Conservation (phyloP, 768 basidiomycete species). For the Termitomyces sp. region DNA sequence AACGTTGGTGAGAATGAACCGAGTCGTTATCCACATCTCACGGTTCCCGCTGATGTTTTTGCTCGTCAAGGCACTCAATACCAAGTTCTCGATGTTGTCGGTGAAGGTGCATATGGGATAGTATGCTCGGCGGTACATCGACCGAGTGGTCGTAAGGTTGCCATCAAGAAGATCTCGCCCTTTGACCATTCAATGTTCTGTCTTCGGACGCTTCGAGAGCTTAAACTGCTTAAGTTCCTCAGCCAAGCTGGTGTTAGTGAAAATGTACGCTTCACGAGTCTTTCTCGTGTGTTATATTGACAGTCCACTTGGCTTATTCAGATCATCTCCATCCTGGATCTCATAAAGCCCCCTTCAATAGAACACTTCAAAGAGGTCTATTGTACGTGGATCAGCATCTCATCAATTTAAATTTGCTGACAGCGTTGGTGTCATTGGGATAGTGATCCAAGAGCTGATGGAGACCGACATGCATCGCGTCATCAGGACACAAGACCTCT, state of each 20-base stretch:
- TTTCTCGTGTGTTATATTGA: constrained; percentile 1
- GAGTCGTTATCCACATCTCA: not conserved
- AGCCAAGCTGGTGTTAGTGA: constrained; percentile 87
- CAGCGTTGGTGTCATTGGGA: not conserved
- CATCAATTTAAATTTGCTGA: not conserved
- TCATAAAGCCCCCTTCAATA: constrained; percentile 73
- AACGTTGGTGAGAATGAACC: constrained; percentile 58
- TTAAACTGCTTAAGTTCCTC: constrained; percentile 78
- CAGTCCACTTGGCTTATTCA: constrained; percentile 20
- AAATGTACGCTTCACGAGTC: constrained; percentile 46
- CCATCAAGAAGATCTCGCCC: constrained; percentile 94
- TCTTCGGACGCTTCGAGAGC: constrained; percentile 81
- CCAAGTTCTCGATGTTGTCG: constrained; percentile 81
- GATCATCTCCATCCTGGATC: constrained; percentile 89
- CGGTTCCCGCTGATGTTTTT: constrained; percentile 3
- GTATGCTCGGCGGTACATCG: constrained; percentile 90
- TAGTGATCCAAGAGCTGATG: constrained; percentile 89
- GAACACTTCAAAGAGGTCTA: constrained; percentile 89
- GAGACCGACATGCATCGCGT: constrained; percentile 97
- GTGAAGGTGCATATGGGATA: constrained; percentile 91
- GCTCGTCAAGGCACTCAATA: constrained; percentile 59
- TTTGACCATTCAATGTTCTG: constrained; percentile 97
- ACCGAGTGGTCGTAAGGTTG: constrained; percentile 86
- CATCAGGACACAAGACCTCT: constrained; percentile 90
- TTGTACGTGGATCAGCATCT: constrained; percentile 32